phyloP scores from a whole-genome alignment of 345 rosid genomes.

The Hypericum perforatum region DNA sequence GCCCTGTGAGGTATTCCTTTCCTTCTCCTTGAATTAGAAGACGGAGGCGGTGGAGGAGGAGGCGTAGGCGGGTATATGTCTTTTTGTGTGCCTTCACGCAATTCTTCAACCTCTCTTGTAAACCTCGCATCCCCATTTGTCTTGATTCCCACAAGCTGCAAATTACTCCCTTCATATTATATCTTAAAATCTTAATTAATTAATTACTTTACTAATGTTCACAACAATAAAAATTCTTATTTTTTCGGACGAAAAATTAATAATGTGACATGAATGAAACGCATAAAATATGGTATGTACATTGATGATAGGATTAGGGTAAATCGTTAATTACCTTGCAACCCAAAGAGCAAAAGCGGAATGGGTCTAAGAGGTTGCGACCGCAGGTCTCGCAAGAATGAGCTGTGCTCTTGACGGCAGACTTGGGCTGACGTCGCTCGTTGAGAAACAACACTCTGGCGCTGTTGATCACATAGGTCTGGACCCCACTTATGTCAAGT shows the following conservation, averaged over 20 bases:
- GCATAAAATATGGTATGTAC: too few species aligned
- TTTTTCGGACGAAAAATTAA: too few species aligned
- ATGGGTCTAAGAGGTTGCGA: not conserved
- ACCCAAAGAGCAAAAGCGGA: slow-evolving; percentile 1
- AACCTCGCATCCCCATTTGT: slow-evolving; percentile 51
- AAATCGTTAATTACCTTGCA: not conserved
- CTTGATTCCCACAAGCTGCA: slow-evolving; percentile 68
- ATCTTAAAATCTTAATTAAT: not conserved
- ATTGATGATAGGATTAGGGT: not conserved
- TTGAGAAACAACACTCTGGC: slow-evolving; percentile 4
- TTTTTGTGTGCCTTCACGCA: slow-evolving; percentile 53
- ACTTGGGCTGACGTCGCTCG: slow-evolving; percentile 5
- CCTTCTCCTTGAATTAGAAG: slow-evolving; percentile 61
- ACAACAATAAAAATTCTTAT: too few species aligned
- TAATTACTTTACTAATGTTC: too few species aligned
- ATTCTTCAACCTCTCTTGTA: slow-evolving; percentile 39
- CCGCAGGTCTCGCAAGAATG: slow-evolving; percentile 2
- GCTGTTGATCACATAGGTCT: slow-evolving; percentile 5
- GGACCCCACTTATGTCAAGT: slow-evolving; percentile 2
- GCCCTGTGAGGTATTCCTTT: slow-evolving; percentile 87
- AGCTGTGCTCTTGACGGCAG: not conserved
- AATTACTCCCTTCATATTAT: not conserved
- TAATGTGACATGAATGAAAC: too few species aligned
- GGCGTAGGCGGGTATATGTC: slow-evolving; percentile 47
- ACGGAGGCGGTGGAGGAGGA: slow-evolving; percentile 32